Evolutionary conservation across 108 stramenopile genomes (phyloP), one percentile per base, ranked within the genome.

Genomic region (Skeletonema tropicum): DNA sequence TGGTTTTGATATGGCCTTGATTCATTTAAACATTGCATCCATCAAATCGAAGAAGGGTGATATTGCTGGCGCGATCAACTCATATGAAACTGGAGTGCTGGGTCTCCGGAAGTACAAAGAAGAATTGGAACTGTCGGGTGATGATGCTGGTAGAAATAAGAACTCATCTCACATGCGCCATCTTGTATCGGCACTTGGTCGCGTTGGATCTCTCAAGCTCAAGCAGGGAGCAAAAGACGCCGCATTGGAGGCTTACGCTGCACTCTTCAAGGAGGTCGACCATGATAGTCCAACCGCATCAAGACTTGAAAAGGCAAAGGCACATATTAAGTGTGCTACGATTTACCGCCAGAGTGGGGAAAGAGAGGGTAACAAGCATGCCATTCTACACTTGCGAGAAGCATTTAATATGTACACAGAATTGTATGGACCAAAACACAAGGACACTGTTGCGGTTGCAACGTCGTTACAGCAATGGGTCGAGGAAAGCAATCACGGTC

Each of bases 331-430:
- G 65, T 93, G 92, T 68, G 94, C 94, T 13, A 95, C 94, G 8
- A 95, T 95, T 57, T 92, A 89, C 68, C 88, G 94, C 1, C 87
- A 89, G 57, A 81, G 87, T 30, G 86, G 83, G 26, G 85, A 79
- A 52, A 45, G 73, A 29, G 86, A 92, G 48, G 87, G 87, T 8
- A 91, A 90, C 59, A 87, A 81, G 31, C 80, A 88, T 57, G 90
- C 92, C 23, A 89, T 93, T 41, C 45, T 85, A 2, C 92, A 95
- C 73, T 76, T 95, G 45, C 89, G 86, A 14, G 89, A 95, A 58
- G 94, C 94, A 11, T 80, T 92, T 60, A 83, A 89, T 57, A 95
- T 95, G 94, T 95, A 95, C 83, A 95, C 89, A 29, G 83, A 83
- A 19, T 82, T 95, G 49, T 91, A 90, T 73, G 94, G 92, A 60